These are phyloP conservation scores for Kickxella alabastrina DNA, from an alignment of 192 early-diverging fungal species.

Conservation along the genomic window DNA sequence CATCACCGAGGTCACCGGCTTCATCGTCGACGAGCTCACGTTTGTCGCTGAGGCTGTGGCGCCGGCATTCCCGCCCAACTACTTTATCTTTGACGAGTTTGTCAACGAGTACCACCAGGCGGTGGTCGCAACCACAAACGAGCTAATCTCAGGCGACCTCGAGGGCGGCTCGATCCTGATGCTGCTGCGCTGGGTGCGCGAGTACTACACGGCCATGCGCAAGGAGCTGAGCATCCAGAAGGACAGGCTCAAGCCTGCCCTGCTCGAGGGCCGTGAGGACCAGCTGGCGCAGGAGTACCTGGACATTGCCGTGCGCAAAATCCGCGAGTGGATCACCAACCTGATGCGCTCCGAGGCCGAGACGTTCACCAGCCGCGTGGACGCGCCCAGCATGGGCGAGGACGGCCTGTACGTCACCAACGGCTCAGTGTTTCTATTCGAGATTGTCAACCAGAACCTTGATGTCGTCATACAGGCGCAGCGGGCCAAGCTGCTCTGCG, in stretches of 20 bases:
- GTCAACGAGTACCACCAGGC: constrained; percentile 94
- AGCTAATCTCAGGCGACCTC: constrained; percentile 65
- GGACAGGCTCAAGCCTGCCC: constrained; percentile 80
- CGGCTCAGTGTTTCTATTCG: constrained; percentile 81
- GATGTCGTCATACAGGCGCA: constrained; percentile 80
- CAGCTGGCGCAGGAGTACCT: constrained; percentile 85
- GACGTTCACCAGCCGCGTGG: constrained; percentile 60
- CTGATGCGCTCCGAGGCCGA: constrained; percentile 79
- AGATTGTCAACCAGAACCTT: constrained; percentile 98
- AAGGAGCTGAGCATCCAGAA: constrained; percentile 79
- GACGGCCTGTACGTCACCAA: constrained; percentile 79
- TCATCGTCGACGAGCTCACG: constrained; percentile 85
- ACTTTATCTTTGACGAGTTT: constrained; percentile 93
- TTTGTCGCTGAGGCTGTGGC: constrained; percentile 83
- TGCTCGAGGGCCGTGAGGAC: constrained; percentile 93
- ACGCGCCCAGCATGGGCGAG: constrained; percentile 70
- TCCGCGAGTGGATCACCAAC: constrained; percentile 90
- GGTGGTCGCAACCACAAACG: constrained; percentile 77
- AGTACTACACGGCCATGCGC: constrained; percentile 88
- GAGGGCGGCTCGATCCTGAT: constrained; percentile 86
- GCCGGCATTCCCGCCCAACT: constrained; percentile 83
- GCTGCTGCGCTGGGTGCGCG: constrained; percentile 84
- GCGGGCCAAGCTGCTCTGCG: constrained; percentile 84
- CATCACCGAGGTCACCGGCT: constrained; percentile 60
- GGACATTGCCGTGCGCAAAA: constrained; percentile 79